Base-by-base conservation (phyloP, 306 rosid genomes). In the Lotus japonicus region DNA sequence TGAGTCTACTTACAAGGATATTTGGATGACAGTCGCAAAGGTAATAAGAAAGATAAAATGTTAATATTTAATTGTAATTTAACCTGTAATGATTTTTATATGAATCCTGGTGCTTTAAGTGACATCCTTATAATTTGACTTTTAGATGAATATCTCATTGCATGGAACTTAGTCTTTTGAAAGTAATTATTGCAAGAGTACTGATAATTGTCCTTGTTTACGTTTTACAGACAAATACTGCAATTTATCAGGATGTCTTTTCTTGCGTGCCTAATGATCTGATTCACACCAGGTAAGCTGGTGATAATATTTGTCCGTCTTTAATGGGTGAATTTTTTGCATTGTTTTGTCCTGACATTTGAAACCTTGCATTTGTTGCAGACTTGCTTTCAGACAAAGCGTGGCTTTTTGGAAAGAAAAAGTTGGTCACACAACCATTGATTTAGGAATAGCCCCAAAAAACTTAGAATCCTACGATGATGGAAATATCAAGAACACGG, bases 1-100 rank as follows among this genome's bases (percentile, higher is more conserved):
- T 74, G 90, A 87, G 59, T 85, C 97, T 72, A 88, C 97, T 49
- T 94, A 94, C 83, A 94, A 83, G 82, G 91, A 84, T 63, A 90
- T 87, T 31, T 94, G 99, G 99, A 82, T 88, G 99, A 84, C 87
- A 64, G 88, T 88, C 63, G 97, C 99, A 15, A 94, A 94, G 99
- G 99, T 90, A 76, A 36, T 17, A 28, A 53, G 13, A 62, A 42
- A 48, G 16, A 58, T 53, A 18, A 67, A n/a, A 39, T 17, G 59
- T 41, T 66, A 18, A 18, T 57, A 46, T 36, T 57, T 35, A 44
- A 49, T 57, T 2, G 54, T 57, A 49, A 12, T 13, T 56, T 57
- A 12, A 45, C 8, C 31, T 33, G 19, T 51, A 26, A 44, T 21
- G n/a, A 0, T 68, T 57, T 68, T 23, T 16, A 28, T 12, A 60